A percentile compares a stretch with the other conserved stretches of the same genome.
Conservation (phyloP, 1,284 basidiomycete species). For the Boletellus sp. region DNA sequence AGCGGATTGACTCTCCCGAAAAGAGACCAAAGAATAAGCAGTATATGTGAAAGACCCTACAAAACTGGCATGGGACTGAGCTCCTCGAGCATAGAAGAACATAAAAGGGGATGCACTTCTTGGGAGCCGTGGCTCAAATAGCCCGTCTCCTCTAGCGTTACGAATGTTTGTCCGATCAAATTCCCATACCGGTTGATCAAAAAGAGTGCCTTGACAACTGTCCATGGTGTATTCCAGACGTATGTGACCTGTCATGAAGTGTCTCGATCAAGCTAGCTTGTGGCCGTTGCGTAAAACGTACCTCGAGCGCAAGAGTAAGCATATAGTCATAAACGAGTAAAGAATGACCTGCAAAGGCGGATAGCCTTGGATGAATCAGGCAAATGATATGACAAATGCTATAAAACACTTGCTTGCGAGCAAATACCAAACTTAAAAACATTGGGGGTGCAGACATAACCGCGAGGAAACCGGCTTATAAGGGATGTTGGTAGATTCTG, state of each 20-base stretch:
- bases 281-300: not conserved
- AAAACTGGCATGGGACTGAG: not conserved
- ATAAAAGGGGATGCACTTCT: not conserved
- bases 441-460: not conserved
- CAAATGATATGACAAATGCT: not conserved
- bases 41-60: not conserved
- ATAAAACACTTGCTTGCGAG: not conserved
- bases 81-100: not conserved
- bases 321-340: constrained; percentile 5
- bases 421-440: not conserved
- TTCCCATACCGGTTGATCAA: constrained; percentile 6
- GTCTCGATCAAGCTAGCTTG: not conserved
- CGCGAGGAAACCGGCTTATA: not conserved
- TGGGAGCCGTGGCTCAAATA: constrained; percentile 6
- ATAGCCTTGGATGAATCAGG: not conserved
- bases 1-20: not conserved
- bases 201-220: constrained; percentile 2
- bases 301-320: constrained; percentile 3
- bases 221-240: constrained; percentile 1
- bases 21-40: not conserved
- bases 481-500: not conserved
- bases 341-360: not conserved
- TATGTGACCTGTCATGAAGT: not conserved
- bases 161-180: constrained; percentile 9
- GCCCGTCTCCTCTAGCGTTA: constrained; percentile 7